Base-by-base conservation (phyloP, 352 stramenopile genomes). In the Peronosclerospora sorghi region DNA sequence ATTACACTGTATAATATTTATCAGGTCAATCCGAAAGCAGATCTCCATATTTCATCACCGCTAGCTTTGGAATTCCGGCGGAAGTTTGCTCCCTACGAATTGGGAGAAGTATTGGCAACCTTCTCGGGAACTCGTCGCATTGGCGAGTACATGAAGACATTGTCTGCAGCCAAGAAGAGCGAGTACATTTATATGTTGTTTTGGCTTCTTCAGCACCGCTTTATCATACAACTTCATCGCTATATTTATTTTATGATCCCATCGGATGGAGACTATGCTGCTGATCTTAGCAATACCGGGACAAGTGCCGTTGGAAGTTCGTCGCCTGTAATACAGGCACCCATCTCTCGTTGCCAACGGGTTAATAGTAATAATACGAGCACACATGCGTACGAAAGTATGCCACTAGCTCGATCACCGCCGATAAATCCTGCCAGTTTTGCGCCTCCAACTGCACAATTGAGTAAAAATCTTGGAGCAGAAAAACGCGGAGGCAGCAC, bases 201-300 rank as follows among this genome's bases (percentile, higher is more conserved):
- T 23, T 94, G 81, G 81, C 54, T 94, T 8, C 56, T 94, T n/a
- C 72, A 90, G 43, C 64, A 82, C 19, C 68, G 85, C 32, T 87
- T 89, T 51, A 72, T 93, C 41, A 58, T 83, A 21, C 81, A 93
- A 51, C 43, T 93, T 24, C 81, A 93, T 38, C 74, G 74, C 15
- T 93, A 91, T 41, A 74, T 93, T 7, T 88, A 91, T 35, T 86
- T 93, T 51, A 84, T 93, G 70, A 70, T 91, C 29, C 76, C 73
- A 7, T 75, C 68, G 2, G 73, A 84, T 29, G 66, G 75, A 29
- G 67, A 83, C 32, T 54, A 71, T 41, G 55, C 56, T 4, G 40
- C 53, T n/a, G 59, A 76, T 21, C 40, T 42, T 14, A 41, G 35
- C 13, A 51, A 53, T 20, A 36, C 19, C 14, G 37, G 17, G 8